A percentile compares a stretch with the other conserved stretches of the same genome.
These are phyloP conservation scores for Pelargonium nanum DNA, from an alignment of 345 rosid genomes.

Conservation along the genomic window DNA sequence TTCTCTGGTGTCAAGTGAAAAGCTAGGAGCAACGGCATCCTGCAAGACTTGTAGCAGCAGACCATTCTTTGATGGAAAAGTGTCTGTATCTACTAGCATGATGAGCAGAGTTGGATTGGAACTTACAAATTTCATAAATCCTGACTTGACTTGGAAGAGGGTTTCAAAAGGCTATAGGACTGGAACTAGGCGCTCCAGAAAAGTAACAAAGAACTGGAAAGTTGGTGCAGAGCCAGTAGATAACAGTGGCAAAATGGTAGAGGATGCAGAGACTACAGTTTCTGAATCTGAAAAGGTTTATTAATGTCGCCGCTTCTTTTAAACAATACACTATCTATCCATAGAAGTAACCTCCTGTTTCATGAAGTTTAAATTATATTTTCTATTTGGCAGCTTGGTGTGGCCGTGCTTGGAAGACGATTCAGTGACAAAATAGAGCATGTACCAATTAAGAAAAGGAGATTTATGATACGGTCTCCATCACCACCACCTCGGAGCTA, in stretches of 20 bases:
- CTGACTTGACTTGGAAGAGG: constrained; percentile 41
- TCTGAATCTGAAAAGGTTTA: constrained; percentile 39
- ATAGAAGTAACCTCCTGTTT: neutral
- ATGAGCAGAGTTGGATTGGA: constrained; percentile 33
- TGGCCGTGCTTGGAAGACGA: constrained; percentile 39
- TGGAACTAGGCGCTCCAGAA: constrained; percentile 29
- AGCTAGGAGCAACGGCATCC: constrained; percentile 23
- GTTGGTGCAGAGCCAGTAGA: constrained; percentile 15
- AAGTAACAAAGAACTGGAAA: constrained; percentile 15
- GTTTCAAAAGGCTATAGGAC: constrained; percentile 44
- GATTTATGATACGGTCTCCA: constrained; percentile 19
- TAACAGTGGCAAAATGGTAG: constrained; percentile 12
- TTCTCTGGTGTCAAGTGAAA: constrained; percentile 8
- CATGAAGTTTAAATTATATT: constrained; percentile 7
- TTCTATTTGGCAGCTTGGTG: constrained; percentile 34
- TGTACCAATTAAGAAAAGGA: constrained; percentile 46
- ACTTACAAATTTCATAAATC: constrained; percentile 29
- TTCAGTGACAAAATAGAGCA: constrained; percentile 34
- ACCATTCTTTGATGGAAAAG: constrained; percentile 22
- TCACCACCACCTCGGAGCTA: constrained; percentile 19
- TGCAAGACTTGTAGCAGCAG: constrained; percentile 10
- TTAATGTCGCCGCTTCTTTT: neutral
- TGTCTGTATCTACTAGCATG: constrained; percentile 22
- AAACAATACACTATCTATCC: neutral
- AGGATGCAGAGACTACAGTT: constrained; percentile 12